Evolutionary conservation across 495 filamentous ascomycete genomes (phyloP).

Genomic region (Talaromyces liani): DNA sequence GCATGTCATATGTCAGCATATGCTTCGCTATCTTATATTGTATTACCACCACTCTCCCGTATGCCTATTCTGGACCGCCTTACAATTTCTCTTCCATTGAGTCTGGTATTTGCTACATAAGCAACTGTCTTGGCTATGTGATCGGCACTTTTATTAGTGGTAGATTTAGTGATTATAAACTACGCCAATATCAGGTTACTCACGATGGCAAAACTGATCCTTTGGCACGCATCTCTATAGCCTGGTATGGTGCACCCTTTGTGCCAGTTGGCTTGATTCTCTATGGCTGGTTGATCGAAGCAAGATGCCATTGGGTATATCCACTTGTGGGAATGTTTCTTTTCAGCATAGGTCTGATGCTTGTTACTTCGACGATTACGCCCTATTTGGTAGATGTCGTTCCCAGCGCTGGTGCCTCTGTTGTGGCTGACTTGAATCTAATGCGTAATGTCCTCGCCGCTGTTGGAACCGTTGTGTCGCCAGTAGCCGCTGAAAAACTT

Average conservation of each 20-base stretch:
- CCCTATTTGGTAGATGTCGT: not conserved
- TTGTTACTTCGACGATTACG: not conserved
- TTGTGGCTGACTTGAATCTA: not conserved
- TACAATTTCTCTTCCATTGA: conserved; percentile 11
- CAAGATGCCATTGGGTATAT: conserved; percentile 6
- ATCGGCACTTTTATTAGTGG: conserved; percentile 8
- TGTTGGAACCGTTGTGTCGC: not conserved
- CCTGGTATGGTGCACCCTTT: conserved; percentile 8
- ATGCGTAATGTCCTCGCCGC: not conserved
- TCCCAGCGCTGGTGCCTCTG: not conserved
- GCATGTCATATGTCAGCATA: conserved; percentile 10
- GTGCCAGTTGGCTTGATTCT: conserved; percentile 9
- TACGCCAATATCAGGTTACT: conserved; percentile 1
- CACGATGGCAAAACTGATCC: conserved; percentile 2
- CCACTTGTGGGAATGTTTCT: conserved; percentile 4
- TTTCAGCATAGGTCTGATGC: not conserved
- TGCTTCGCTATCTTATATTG: conserved; percentile 9
- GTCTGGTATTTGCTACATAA: conserved; percentile 8
- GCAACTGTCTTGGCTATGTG: conserved; percentile 8
- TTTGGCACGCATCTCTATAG: conserved; percentile 9
- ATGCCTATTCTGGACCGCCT: conserved; percentile 8
- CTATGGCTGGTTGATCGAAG: conserved; percentile 10
- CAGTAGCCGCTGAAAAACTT: not conserved
- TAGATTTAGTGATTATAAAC: conserved; percentile 3
- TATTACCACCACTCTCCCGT: conserved; percentile 10